Conservation (phyloP, 1,284 basidiomycete genomes). For the Ceratobasidium sp. region DNA sequence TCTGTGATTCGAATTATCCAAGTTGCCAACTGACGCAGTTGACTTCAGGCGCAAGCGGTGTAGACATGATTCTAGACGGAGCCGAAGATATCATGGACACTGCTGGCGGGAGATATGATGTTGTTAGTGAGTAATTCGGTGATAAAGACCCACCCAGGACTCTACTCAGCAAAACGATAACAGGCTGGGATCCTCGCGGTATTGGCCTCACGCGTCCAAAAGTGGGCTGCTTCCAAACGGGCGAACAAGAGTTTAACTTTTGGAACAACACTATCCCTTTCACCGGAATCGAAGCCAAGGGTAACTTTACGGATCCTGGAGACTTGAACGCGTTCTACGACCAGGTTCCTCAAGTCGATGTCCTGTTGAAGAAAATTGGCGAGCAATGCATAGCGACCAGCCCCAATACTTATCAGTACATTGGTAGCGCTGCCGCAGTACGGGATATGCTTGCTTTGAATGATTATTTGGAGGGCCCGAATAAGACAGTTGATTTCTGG, state of each 20-base stretch:
- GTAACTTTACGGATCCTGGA: constrained; percentile 19
- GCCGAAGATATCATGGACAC: neutral
- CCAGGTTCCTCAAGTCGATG: constrained; percentile 17
- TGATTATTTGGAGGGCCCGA: constrained; percentile 45
- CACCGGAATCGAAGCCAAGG: constrained; percentile 3
- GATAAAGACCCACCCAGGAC: neutral
- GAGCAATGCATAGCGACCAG: neutral
- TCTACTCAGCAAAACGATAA: neutral
- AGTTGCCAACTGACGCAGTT: neutral
- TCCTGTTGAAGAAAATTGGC: neutral
- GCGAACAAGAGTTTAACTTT: neutral
- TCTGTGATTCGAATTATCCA: neutral
- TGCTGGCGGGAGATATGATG: constrained; percentile 34
- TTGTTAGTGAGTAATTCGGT: constrained; percentile 20
- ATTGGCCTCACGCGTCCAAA: constrained; percentile 5
- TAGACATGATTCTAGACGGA: neutral
- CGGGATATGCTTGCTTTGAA: constrained; percentile 46
- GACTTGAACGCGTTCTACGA: constrained; percentile 11
- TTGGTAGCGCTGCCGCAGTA: constrained; percentile 22
- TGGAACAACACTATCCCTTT: constrained; percentile 3
- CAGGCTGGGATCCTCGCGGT: constrained; percentile 45
- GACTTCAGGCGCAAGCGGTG: constrained; percentile 2
- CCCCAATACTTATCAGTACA: constrained; percentile 7
- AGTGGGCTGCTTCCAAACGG: constrained; percentile 17
- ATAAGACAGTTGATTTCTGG: constrained; percentile 45